phyloP scores from a whole-genome alignment of 306 rosid genomes.

The Pterocarpus santalinus region DNA sequence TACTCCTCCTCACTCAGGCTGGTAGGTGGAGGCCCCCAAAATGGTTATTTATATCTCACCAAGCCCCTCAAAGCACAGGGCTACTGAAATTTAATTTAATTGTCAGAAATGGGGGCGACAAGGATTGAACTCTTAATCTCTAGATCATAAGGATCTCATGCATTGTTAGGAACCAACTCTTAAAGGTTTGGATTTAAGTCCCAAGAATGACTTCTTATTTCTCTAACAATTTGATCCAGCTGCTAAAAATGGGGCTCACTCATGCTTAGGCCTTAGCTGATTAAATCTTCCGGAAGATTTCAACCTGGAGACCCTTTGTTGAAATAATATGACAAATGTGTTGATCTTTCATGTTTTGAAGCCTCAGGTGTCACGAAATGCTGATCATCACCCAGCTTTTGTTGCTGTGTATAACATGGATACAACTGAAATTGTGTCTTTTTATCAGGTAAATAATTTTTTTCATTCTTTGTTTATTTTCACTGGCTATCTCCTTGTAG shows the following conservation, averaged over 20 bases:
- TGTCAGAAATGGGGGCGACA: conserved; percentile 6
- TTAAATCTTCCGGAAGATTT: conserved; percentile 17
- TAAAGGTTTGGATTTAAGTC: conserved; percentile 10
- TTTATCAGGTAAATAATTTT: conserved; percentile 76
- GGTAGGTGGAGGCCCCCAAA: not conserved
- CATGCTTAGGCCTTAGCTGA: conserved; percentile 21
- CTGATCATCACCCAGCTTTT: conserved; percentile 84
- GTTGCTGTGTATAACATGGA: conserved; percentile 96
- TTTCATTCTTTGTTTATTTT: conserved; percentile 34
- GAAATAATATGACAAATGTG: conserved; percentile 41
- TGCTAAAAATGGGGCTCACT: conserved; percentile 13
- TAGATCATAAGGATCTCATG: conserved; percentile 33
- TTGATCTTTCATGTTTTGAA: conserved; percentile 52
- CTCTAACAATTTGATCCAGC: conserved; percentile 9
- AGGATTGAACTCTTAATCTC: conserved; percentile 32
- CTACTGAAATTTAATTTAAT: conserved; percentile 27
- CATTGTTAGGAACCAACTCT: conserved; percentile 36
- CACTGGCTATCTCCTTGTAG: conserved; percentile 12
- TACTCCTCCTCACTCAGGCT: not conserved
- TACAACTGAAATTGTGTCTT: conserved; percentile 92
- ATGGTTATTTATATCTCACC: conserved; percentile 23
- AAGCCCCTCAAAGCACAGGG: conserved; percentile 36
- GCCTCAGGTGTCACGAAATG: conserved; percentile 79
- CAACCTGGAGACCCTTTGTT: conserved; percentile 34
- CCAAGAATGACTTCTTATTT: conserved; percentile 2